Evolutionary conservation across 2,329 filamentous ascomycete genomes (phyloP).

Genomic region (Pyrenochaeta sp.): DNA sequence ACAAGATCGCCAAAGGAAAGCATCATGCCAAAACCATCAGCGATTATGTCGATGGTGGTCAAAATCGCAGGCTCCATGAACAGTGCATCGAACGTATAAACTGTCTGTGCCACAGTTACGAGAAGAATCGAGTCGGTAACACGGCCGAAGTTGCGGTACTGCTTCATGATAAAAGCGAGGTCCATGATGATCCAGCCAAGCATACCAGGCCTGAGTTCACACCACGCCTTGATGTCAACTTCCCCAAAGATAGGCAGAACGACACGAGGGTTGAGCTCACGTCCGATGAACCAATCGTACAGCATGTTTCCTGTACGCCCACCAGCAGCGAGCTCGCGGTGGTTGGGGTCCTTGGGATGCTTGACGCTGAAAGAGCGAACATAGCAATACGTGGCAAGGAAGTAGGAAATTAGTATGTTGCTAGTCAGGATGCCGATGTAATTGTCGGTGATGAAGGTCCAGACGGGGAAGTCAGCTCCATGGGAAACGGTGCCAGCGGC

Average conservation of each 20-base stretch:
- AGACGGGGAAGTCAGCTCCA: constrained; percentile 83
- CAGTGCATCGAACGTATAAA: constrained; percentile 85
- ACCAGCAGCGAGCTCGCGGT: constrained; percentile 81
- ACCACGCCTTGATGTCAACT: constrained; percentile 88
- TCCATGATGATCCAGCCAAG: constrained; percentile 89
- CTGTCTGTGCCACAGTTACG: constrained; percentile 75
- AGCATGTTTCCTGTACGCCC: constrained; percentile 83
- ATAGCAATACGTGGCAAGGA: constrained; percentile 80
- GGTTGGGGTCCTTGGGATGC: constrained; percentile 69
- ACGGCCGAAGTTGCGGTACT: constrained; percentile 84
- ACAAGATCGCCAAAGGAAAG: constrained; percentile 89
- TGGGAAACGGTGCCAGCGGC: constrained; percentile 77
- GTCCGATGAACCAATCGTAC: constrained; percentile 97
- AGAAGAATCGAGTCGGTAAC: constrained; percentile 87
- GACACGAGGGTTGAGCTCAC: constrained; percentile 90
- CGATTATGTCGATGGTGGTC: constrained; percentile 93
- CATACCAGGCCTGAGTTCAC: constrained; percentile 90
- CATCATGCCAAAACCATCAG: constrained; percentile 96
- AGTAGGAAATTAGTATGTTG: constrained; percentile 78
- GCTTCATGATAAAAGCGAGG: constrained; percentile 82
- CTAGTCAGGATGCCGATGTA: constrained; percentile 85
- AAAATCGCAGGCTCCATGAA: constrained; percentile 89
- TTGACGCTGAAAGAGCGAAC: constrained; percentile 82
- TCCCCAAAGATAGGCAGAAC: constrained; percentile 80
- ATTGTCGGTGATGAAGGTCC: constrained; percentile 93